Conservation (phyloP, 2,329 filamentous ascomycete species). For the Kalmusia sp. region DNA sequence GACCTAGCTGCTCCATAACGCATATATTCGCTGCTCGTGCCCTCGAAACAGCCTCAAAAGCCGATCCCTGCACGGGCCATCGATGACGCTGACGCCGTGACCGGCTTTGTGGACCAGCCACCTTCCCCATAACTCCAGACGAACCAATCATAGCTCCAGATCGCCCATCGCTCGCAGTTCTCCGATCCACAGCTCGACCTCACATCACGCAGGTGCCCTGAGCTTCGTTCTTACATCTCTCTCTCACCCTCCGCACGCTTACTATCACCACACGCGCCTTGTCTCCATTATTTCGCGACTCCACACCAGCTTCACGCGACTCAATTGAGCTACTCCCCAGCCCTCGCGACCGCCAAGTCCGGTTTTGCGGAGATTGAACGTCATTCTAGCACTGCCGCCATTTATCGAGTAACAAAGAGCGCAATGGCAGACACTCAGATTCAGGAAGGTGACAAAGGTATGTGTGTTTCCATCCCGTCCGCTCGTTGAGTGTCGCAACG, state of each 20-base stretch:
- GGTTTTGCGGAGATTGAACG: constrained; percentile 34
- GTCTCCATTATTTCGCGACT: constrained; percentile 22
- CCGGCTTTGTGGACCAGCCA: constrained; percentile 34
- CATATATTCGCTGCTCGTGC: not conserved
- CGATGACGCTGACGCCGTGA: constrained; percentile 34
- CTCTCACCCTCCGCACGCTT: constrained; percentile 21
- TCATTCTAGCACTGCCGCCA: constrained; percentile 33
- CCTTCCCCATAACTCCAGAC: constrained; percentile 29
- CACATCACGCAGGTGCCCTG: constrained; percentile 23
- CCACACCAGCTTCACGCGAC: constrained; percentile 22
- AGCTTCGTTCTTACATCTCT: constrained; percentile 28
- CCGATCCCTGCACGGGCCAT: constrained; percentile 29
- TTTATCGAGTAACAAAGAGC: constrained; percentile 18
- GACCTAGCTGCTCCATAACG: not conserved
- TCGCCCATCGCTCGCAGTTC: constrained; percentile 39
- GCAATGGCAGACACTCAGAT: constrained; percentile 45
- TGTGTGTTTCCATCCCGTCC: constrained; percentile 8
- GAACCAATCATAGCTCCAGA: constrained; percentile 34
- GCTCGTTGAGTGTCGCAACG: not conserved
- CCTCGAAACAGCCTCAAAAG: constrained; percentile 8
- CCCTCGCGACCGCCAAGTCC: constrained; percentile 28
- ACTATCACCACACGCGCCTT: constrained; percentile 31
- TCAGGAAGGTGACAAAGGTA: constrained; percentile 47
- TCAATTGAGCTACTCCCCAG: constrained; percentile 29
- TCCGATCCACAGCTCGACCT: constrained; percentile 37